Percentiles rank a stretch among this genome's conserved stretches.
These are phyloP conservation scores for Cadophora malorum DNA, from an alignment of 2,329 filamentous ascomycete genomes.

Conservation along the genomic window DNA sequence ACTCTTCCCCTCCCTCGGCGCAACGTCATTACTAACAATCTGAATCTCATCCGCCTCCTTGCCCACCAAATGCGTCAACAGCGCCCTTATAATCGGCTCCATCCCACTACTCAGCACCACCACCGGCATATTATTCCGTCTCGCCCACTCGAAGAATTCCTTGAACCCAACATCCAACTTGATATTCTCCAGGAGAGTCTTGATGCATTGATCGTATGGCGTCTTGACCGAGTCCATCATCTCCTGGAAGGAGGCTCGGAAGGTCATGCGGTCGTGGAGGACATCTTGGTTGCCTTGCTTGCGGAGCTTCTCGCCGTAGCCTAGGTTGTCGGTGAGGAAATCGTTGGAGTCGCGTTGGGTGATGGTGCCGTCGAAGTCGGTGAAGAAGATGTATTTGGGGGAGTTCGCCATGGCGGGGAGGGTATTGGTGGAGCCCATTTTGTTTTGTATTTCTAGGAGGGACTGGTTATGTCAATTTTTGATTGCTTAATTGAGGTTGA, in stretches of 20 bases:
- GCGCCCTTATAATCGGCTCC: conserved; percentile 85
- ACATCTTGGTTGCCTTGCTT: conserved; percentile 77
- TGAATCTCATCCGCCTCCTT: conserved; percentile 76
- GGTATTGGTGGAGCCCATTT: conserved; percentile 42
- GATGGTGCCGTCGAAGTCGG: conserved; percentile 97
- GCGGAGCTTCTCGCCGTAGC: conserved; percentile 77
- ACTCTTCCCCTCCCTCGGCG: conserved; percentile 68
- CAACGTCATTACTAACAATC: conserved; percentile 88
- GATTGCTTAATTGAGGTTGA: not conserved
- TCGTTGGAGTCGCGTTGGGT: conserved; percentile 74
- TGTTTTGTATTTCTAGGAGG: conserved; percentile 17
- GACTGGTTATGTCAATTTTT: conserved; percentile 9
- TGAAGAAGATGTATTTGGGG: conserved; percentile 97
- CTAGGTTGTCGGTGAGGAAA: conserved; percentile 87
- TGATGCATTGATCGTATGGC: conserved; percentile 83
- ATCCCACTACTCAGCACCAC: conserved; percentile 93
- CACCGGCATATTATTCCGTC: conserved; percentile 83
- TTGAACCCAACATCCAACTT: conserved; percentile 87
- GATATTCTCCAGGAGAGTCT: conserved; percentile 81
- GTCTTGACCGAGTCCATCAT: conserved; percentile 89
- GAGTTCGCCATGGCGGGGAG: conserved; percentile 68
- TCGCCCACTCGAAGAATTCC: conserved; percentile 85
- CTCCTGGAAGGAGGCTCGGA: conserved; percentile 85
- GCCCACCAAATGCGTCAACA: conserved; percentile 83
- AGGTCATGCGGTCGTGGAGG: conserved; percentile 71